phyloP scores from a whole-genome alignment of 106 monocot species.

The Hemerocallis citrina region DNA sequence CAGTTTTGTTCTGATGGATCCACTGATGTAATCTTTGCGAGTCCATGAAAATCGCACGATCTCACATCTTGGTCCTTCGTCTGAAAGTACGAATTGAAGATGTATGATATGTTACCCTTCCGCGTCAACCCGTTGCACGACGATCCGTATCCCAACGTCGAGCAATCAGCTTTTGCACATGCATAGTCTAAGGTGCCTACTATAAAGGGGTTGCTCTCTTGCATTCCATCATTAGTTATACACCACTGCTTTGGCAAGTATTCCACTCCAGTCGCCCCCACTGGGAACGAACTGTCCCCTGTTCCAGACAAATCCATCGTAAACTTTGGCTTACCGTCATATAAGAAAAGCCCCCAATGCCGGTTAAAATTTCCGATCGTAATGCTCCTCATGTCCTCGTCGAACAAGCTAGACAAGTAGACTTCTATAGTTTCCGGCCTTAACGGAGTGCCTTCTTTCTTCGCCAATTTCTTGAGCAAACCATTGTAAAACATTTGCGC shows the following conservation, averaged over 20 bases:
- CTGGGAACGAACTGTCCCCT: neutral
- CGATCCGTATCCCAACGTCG: constrained; percentile 39
- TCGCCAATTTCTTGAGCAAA: constrained; percentile 31
- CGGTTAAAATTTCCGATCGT: constrained; percentile 52
- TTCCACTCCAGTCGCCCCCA: constrained; percentile 29
- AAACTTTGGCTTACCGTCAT: constrained; percentile 65
- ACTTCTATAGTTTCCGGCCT: constrained; percentile 39
- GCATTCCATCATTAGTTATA: constrained; percentile 19
- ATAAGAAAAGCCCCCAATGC: constrained; percentile 59
- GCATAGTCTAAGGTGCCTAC: constrained; percentile 38
- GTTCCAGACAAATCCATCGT: constrained; percentile 38
- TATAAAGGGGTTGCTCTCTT: constrained; percentile 11
- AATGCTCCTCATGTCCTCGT: constrained; percentile 57
- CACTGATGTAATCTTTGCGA: constrained; percentile 21
- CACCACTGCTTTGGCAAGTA: constrained; percentile 54
- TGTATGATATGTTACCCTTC: constrained; percentile 35
- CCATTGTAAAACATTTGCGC: constrained; percentile 55
- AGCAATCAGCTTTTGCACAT: constrained; percentile 38
- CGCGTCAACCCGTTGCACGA: constrained; percentile 37
- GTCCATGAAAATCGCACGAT: constrained; percentile 28
- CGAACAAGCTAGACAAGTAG: constrained; percentile 49
- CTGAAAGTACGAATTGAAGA: constrained; percentile 50
- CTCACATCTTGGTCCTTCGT: constrained; percentile 23
- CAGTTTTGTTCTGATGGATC: constrained; percentile 20
- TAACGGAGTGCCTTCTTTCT: constrained; percentile 37